Evolutionary conservation across 73 alveolate species (phyloP).

Genomic region (Symbiodinium pilosum): DNA sequence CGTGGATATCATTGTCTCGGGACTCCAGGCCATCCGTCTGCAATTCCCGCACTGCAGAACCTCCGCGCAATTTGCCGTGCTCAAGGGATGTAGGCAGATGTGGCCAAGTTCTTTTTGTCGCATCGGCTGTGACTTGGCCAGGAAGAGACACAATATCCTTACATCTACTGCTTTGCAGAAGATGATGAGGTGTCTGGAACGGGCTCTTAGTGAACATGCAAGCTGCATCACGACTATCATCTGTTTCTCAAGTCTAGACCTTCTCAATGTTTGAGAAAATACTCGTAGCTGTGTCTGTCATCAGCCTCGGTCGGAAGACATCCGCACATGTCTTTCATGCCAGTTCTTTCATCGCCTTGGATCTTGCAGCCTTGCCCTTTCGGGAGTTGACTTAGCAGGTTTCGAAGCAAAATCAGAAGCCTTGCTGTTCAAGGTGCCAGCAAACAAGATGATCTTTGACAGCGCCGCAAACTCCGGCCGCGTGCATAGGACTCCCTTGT

Average conservation of each 20-base stretch:
- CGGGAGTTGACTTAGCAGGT: too few relatives aligned
- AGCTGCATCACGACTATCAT: too few relatives aligned
- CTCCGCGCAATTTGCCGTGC: not conserved
- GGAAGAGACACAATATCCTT: constrained; percentile 83
- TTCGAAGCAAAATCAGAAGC: too few relatives aligned
- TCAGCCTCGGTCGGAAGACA: too few relatives aligned
- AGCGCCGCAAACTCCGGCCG: not conserved
- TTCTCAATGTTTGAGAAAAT: too few relatives aligned
- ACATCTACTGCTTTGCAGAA: constrained; percentile 80
- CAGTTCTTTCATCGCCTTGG: too few relatives aligned
- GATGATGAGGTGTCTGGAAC: constrained; percentile 80
- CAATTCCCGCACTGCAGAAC: not conserved
- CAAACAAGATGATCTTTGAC: constrained; percentile 63
- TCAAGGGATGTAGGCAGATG: not conserved
- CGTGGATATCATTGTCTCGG: constrained; percentile 65
- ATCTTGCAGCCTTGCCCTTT: not conserved
- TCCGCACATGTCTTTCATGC: too few relatives aligned
- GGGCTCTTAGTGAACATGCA: too few relatives aligned
- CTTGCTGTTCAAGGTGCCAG: constrained; percentile 16
- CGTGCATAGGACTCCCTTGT: too few relatives aligned
- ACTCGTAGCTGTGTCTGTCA: too few relatives aligned
- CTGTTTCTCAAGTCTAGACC: too few relatives aligned
- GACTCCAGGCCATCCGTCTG: not conserved
- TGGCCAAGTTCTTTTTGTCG: not conserved
- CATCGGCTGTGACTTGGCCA: not conserved